Conservation (phyloP, 1,284 basidiomycete species). For the Tilletia horrida region DNA sequence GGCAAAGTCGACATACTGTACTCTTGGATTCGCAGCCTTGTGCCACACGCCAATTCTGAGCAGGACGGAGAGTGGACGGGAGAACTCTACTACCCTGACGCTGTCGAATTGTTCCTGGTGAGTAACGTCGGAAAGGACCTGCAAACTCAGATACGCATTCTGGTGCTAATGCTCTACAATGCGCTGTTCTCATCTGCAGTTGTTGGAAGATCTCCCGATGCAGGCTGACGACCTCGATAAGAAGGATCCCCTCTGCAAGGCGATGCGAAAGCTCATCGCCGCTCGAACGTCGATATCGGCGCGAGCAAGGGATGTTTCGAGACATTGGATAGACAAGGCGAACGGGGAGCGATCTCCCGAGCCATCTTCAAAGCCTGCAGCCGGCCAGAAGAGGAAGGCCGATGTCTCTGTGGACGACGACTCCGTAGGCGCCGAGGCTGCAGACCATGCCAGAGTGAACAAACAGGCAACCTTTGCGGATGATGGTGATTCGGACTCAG, state of each 20-base stretch:
- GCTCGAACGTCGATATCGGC: background rate
- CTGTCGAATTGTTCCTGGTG: background rate
- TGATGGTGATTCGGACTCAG: background rate
- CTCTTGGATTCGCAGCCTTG: background rate
- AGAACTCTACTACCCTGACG: background rate
- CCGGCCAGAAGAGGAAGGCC: slow-evolving; percentile 1
- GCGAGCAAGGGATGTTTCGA: background rate
- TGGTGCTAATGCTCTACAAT: too few relatives aligned
- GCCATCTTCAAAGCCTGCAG: background rate
- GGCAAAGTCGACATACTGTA: background rate
- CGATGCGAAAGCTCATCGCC: slow-evolving; percentile 4
- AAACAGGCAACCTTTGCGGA: background rate
- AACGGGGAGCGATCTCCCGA: background rate
- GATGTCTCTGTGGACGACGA: background rate
- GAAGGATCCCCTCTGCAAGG: background rate
- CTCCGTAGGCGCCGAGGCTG: background rate
- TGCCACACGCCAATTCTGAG: background rate
- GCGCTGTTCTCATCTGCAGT: background rate
- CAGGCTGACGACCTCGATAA: background rate
- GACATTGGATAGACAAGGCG: background rate
- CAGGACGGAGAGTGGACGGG: background rate
- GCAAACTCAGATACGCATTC: too few relatives aligned
- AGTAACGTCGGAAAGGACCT: too few relatives aligned
- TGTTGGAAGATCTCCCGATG: background rate
- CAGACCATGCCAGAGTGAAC: background rate